These are phyloP conservation scores for Chytridium lagenaria DNA, from an alignment of 371 early-diverging fungal genomes.

Conservation along the genomic window DNA sequence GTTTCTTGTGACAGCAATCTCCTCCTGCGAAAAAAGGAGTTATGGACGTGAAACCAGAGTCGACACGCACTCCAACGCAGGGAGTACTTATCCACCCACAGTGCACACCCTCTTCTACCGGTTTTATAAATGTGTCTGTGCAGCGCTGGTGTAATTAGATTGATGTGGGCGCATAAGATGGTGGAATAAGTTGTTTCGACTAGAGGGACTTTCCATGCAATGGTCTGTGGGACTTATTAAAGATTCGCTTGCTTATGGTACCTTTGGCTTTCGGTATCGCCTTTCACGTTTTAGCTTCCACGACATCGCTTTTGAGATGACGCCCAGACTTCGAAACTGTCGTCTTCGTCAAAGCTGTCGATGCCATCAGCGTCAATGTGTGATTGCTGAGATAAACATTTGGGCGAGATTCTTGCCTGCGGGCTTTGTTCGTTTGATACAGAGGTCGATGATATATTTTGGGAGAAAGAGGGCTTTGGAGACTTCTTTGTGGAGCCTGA, in stretches of 20 bases:
- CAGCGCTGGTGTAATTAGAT: neutral
- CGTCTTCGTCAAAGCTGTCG: constrained; percentile 14
- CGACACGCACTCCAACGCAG: constrained; percentile 9
- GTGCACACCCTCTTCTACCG: neutral
- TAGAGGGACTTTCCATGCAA: neutral
- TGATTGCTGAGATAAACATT: too few relatives aligned
- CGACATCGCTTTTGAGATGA: neutral
- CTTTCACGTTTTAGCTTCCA: too few relatives aligned
- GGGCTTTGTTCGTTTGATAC: too few relatives aligned
- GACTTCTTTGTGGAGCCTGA: too few relatives aligned
- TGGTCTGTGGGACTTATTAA: too few relatives aligned
- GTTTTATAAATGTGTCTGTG: too few relatives aligned
- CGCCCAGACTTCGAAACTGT: neutral
- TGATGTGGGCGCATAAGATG: neutral
- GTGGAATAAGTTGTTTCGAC: too few relatives aligned
- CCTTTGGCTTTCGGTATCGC: too few relatives aligned
- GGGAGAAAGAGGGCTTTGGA: too few relatives aligned
- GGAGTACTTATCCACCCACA: constrained; percentile 12
- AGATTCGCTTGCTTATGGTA: too few relatives aligned
- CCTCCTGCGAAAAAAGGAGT: constrained; percentile 34
- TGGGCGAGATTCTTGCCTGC: too few relatives aligned
- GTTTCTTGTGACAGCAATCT: constrained; percentile 65
- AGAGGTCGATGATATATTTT: too few relatives aligned
- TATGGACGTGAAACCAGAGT: neutral
- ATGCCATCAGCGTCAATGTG: neutral